Evolutionary conservation across 768 basidiomycete genomes (phyloP), one percentile per base, ranked within the genome.

Genomic region (Mycena galopus): DNA sequence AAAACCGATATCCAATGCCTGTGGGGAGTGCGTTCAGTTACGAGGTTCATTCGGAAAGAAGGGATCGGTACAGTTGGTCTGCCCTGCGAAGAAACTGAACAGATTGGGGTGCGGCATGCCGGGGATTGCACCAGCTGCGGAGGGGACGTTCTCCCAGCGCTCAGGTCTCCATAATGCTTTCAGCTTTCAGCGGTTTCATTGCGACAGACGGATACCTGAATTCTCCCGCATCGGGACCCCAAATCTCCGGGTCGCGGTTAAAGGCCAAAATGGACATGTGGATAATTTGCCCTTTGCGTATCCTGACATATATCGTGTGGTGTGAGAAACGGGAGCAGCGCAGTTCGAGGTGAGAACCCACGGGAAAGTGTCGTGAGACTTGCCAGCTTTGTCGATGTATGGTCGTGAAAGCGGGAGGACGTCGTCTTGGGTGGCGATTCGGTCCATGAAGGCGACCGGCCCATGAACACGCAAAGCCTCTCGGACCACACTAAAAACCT

Each of bases 1-100:
- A 84, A 77, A 93, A 93, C 6, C 89, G 86, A 77, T 88, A 92
- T 0, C 91, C 91, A 35, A 93, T 92, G 73, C 92, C 63, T 64
- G 42, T 44, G 42, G 17, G 42, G 42, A 29, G 25, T 35, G 11
- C 12, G 3, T 32, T 62, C 17, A 62, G 17, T 29, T 19, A 12
- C 10, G 19, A 63, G n/a, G 4, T 30, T 32, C 37, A 14, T 14
- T 16, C 21, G 32, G 1, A 32, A 30, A 32, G 30, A 32, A 32
- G 50, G 59, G 47, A 44, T 39, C 16, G 25, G 6, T 44, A 51
- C 68, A 69, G 39, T 69, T 61, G 30, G 62, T 42, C 4, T 59
- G 68, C 27, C 92, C 92, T 29, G 90, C 89, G 3, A 91, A 75
- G 84, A 94, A 94, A 0, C 89, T 86, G 33, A 92, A 76, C 73